Evolutionary conservation across 164 flowering plant genomes (phyloP).

Genomic region (Litsea cubeba): DNA sequence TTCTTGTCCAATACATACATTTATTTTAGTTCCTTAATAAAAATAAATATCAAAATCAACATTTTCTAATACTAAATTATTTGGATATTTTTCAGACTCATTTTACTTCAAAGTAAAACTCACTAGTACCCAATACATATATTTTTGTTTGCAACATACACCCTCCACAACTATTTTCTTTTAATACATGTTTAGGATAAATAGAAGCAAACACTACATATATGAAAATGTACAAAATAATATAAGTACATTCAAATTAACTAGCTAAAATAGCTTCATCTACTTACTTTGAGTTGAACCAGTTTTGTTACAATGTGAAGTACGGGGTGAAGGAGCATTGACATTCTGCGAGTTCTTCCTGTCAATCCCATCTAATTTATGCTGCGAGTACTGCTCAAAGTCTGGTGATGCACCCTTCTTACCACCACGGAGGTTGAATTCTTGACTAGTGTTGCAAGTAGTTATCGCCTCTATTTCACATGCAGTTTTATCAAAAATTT

Average conservation of each 20-base stretch:
- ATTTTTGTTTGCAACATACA: too few species aligned
- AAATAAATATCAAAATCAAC: too few species aligned
- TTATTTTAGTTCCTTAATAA: too few species aligned
- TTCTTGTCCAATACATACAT: too few species aligned
- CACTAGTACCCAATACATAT: too few species aligned
- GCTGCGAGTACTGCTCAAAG: not conserved
- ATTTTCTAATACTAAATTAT: too few species aligned
- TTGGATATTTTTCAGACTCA: too few species aligned
- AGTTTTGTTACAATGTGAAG: not conserved
- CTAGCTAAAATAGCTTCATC: not conserved
- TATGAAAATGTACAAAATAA: not conserved
- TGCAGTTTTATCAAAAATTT: conserved; percentile 17
- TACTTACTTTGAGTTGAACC: not conserved
- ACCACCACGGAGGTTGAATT: not conserved
- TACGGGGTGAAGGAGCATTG: not conserved
- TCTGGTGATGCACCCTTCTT: not conserved
- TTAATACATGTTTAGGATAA: not conserved
- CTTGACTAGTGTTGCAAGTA: not conserved
- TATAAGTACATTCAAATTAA: not conserved
- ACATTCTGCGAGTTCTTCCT: not conserved
- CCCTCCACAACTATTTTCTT: too few species aligned
- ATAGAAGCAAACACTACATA: not conserved
- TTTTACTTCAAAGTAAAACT: too few species aligned
- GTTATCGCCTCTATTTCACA: conserved; percentile 7
- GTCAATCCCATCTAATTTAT: not conserved